Conservation (phyloP, 345 rosid genomes). For the Pugionium cornutum region DNA sequence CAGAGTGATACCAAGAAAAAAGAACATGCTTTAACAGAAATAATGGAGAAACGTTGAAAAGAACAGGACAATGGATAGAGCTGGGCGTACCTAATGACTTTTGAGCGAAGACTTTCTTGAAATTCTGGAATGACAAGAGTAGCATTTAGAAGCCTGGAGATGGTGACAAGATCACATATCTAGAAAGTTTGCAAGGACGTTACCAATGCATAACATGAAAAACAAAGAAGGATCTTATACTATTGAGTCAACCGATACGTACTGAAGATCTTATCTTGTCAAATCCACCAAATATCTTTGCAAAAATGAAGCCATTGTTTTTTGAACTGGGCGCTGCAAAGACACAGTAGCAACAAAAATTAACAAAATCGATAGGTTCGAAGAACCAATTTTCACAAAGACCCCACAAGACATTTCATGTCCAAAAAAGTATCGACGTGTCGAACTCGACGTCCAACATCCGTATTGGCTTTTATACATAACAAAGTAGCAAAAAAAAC, state of each 20-base stretch:
- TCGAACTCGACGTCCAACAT: slow-evolving; percentile 8
- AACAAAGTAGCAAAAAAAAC: too few species aligned
- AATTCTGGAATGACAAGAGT: slow-evolving; percentile 99
- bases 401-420: slow-evolving; percentile 9
- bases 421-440: slow-evolving; percentile 21
- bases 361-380: slow-evolving; percentile 8
- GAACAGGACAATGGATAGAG: slow-evolving; percentile 19
- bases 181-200: slow-evolving; percentile 69
- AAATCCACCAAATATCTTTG: slow-evolving; percentile 92
- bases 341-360: slow-evolving; percentile 20
- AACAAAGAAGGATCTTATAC: slow-evolving; percentile 5
- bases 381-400: not conserved
- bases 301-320: slow-evolving; percentile 76
- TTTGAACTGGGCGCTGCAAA: slow-evolving; percentile 60
- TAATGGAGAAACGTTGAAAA: slow-evolving; percentile 26
- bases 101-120: slow-evolving; percentile 86
- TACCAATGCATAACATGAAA: slow-evolving; percentile 34
- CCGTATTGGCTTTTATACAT: not conserved
- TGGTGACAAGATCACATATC: slow-evolving; percentile 99
- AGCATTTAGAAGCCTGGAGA: slow-evolving; percentile 99
- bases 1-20: slow-evolving; percentile 13
- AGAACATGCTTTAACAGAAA: slow-evolving; percentile 2
- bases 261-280: slow-evolving; percentile 89
- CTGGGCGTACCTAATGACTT: slow-evolving; percentile 73
- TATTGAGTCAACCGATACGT: slow-evolving; percentile 42